Evolutionary conservation across 2,329 filamentous ascomycete species (phyloP).

Genomic region (Aspergillus quadricinctus): DNA sequence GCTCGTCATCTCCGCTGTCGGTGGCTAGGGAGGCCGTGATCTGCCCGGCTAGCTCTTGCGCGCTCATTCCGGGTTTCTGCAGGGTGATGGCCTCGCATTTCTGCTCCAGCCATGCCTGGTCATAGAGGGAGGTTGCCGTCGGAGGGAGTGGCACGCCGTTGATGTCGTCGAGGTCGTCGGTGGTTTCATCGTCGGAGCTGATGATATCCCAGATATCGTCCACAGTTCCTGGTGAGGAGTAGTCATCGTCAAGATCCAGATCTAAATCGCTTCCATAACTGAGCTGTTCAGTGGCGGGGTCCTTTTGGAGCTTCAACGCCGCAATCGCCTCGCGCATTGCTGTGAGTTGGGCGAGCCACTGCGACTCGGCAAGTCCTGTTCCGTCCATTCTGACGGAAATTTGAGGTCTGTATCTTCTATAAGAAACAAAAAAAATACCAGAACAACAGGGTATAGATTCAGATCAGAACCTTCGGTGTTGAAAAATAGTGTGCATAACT

Average conservation of each 20-base stretch:
- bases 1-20: slow-evolving; percentile 69
- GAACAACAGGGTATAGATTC: not conserved
- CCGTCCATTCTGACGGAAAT: slow-evolving; percentile 9
- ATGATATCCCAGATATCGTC: slow-evolving; percentile 94
- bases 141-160: slow-evolving; percentile 35
- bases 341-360: slow-evolving; percentile 82
- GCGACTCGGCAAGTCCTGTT: slow-evolving; percentile 39
- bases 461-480: not conserved
- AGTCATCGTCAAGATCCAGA: slow-evolving; percentile 60
- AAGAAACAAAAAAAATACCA: not conserved
- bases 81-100: slow-evolving; percentile 65
- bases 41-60: slow-evolving; percentile 70
- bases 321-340: slow-evolving; percentile 84
- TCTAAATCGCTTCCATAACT: slow-evolving; percentile 51
- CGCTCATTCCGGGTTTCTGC: slow-evolving; percentile 62
- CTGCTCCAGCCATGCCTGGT: slow-evolving; percentile 64
- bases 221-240: slow-evolving; percentile 55
- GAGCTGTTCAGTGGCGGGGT: slow-evolving; percentile 37
- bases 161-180: slow-evolving; percentile 58
- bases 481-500: not conserved
- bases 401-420: not conserved
- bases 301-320: slow-evolving; percentile 58
- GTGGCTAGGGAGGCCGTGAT: slow-evolving; percentile 70
- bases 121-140: slow-evolving; percentile 41
- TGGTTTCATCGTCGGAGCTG: slow-evolving; percentile 65